Evolutionary conservation across 139 green algal species (phyloP).

Genomic region (Mychonastes homosphaera): DNA sequence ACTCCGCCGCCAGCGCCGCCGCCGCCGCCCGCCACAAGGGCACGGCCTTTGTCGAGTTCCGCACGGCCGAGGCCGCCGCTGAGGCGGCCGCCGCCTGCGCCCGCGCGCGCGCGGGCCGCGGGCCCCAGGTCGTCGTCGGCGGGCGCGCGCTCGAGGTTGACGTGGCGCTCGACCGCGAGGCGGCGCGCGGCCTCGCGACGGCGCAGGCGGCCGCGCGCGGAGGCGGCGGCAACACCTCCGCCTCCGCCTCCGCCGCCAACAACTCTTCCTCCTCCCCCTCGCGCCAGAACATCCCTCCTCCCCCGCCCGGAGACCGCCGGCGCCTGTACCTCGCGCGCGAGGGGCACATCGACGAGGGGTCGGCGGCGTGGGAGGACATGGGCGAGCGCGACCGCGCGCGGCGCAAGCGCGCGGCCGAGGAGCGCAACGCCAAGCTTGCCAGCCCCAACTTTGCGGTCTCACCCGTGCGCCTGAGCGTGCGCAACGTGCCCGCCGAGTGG

Average conservation of each 20-base stretch:
- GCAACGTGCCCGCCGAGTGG: conserved; percentile 69
- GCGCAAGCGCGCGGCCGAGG: conserved; percentile 44
- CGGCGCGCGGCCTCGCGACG: conserved; percentile 38
- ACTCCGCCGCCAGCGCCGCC: no score
- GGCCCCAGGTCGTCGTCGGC: conserved; percentile 46
- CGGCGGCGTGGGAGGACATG: conserved; percentile 58
- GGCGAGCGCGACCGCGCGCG: conserved; percentile 51
- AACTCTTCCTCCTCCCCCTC: no score
- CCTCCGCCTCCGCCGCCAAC: background rate
- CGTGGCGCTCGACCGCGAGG: conserved; percentile 61
- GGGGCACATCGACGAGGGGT: conserved; percentile 66
- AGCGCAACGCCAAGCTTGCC: conserved; percentile 74
- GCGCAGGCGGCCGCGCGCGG: background rate
- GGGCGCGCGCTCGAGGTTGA: conserved; percentile 55
- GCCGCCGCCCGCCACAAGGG: conserved; percentile 63
- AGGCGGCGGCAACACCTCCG: background rate
- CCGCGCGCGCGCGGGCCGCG: conserved; percentile 34
- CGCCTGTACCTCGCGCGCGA: conserved; percentile 84
- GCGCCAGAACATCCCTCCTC: background rate
- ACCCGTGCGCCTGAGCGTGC: conserved; percentile 62
- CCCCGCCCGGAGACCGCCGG: conserved; percentile 42
- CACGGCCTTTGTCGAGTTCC: conserved; percentile 84
- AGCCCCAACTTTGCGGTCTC: conserved; percentile 89
- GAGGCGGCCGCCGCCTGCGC: conserved; percentile 47
- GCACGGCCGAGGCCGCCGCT: conserved; percentile 24